These are phyloP conservation scores for thale cress (Arabidopsis thaliana) DNA, from an alignment of 345 rosid species.

Conservation along the genomic window TAIR10.1 NC_003074.8:8305501-8306000, in stretches of 20 bases:
- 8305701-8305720: background rate
- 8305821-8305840: slow-evolving; percentile 26
- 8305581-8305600: too few species aligned
- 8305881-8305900: slow-evolving; percentile 32
- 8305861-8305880: slow-evolving; percentile 3
- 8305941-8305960: slow-evolving; percentile 10
- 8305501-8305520: background rate
- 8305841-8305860: background rate
- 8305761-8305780: background rate
- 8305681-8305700: too few species aligned
- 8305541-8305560: background rate
- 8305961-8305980: slow-evolving; percentile 15
- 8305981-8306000: slow-evolving; percentile 19
- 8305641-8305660: background rate
- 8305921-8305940: slow-evolving; percentile 11
- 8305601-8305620: background rate
- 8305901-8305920: slow-evolving; percentile 25
- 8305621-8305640: background rate
- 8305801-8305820: background rate
- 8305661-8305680: background rate
- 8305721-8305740: background rate
- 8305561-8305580: too few species aligned
- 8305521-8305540: background rate
- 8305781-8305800: background rate
- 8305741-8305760: background rate